Conservation (phyloP, 2,329 filamentous ascomycete species). For the Blumeria hordei region DNA sequence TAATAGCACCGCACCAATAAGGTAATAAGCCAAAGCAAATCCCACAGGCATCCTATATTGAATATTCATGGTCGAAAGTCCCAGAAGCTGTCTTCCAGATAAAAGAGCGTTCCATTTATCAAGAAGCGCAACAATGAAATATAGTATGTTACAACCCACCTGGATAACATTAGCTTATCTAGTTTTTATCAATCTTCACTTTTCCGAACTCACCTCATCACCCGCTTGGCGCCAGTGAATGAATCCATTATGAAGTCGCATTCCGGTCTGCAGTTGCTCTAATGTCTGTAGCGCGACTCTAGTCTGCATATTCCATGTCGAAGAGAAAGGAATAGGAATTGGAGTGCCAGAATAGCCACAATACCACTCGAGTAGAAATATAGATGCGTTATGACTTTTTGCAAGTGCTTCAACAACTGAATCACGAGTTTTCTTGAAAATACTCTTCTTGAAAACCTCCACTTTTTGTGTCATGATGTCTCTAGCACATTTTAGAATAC, state of each 20-base stretch:
- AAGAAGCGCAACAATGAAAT: constrained; percentile 6
- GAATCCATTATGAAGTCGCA: constrained; percentile 6
- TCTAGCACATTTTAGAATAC: constrained; percentile 6
- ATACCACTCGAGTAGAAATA: constrained; percentile 20
- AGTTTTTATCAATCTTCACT: background rate
- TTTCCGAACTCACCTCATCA: constrained; percentile 3
- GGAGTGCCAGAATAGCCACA: constrained; percentile 24
- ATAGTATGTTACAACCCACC: constrained; percentile 7
- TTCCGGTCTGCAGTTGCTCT: constrained; percentile 4
- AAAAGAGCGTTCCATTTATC: constrained; percentile 6
- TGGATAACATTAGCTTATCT: background rate
- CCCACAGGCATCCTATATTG: constrained; percentile 4
- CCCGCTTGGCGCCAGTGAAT: constrained; percentile 7
- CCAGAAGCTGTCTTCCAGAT: constrained; percentile 3
- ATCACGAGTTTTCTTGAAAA: constrained; percentile 3
- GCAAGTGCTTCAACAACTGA: constrained; percentile 16
- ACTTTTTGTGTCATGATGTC: constrained; percentile 5
- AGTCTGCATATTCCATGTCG: constrained; percentile 19
- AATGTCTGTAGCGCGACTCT: constrained; percentile 5
- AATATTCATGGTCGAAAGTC: constrained; percentile 1
- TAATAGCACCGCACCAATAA: constrained; percentile 5
- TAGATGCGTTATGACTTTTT: constrained; percentile 18
- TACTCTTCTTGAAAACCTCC: constrained; percentile 1
- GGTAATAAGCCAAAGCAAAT: constrained; percentile 5
- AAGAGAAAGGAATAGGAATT: constrained; percentile 26